Conservation (phyloP, 1,139 yeast genomes). For the Geotrichum klebahnii region DNA sequence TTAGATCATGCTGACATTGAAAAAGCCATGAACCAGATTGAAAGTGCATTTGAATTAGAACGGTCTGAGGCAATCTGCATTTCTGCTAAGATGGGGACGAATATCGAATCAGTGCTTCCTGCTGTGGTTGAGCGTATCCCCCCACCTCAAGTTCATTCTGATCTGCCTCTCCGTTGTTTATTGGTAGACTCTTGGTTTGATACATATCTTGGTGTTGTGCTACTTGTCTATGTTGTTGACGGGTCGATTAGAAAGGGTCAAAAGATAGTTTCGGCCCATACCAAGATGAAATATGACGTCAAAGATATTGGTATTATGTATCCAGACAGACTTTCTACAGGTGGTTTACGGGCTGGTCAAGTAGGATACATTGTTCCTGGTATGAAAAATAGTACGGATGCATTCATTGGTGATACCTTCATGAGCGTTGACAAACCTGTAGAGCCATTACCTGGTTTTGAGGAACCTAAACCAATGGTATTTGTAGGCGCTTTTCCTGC, state of each 20-base stretch:
- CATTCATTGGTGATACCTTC: conserved; percentile 87
- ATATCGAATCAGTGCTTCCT: conserved; percentile 73
- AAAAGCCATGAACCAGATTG: conserved; percentile 76
- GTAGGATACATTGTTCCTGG: conserved; percentile 93
- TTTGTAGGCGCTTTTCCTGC: conserved; percentile 98
- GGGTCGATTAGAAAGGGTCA: conserved; percentile 73
- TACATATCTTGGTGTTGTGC: conserved; percentile 86
- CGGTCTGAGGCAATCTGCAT: conserved; percentile 74
- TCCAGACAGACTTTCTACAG: conserved; percentile 67
- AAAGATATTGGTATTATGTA: conserved; percentile 94
- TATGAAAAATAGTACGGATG: conserved; percentile 82
- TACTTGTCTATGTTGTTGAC: conserved; percentile 79
- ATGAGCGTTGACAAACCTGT: conserved; percentile 64
- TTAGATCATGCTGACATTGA: conserved; percentile 83
- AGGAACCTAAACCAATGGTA: conserved; percentile 96
- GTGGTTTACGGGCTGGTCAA: conserved; percentile 73
- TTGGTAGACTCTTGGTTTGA: conserved; percentile 97
- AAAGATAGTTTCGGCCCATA: conserved; percentile 71
- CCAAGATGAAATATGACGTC: conserved; percentile 71
- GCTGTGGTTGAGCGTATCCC: conserved; percentile 76
- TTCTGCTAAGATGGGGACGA: conserved; percentile 86
- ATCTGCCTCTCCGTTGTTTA: conserved; percentile 65
- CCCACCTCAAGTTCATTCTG: conserved; percentile 55
- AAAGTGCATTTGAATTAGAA: conserved; percentile 74
- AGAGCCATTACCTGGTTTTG: conserved; percentile 87